Percentiles rank a stretch among this genome's conserved stretches.
Evolutionary conservation across 2,329 filamentous ascomycete genomes (phyloP).

Genomic region (Xylaria polymorpha): DNA sequence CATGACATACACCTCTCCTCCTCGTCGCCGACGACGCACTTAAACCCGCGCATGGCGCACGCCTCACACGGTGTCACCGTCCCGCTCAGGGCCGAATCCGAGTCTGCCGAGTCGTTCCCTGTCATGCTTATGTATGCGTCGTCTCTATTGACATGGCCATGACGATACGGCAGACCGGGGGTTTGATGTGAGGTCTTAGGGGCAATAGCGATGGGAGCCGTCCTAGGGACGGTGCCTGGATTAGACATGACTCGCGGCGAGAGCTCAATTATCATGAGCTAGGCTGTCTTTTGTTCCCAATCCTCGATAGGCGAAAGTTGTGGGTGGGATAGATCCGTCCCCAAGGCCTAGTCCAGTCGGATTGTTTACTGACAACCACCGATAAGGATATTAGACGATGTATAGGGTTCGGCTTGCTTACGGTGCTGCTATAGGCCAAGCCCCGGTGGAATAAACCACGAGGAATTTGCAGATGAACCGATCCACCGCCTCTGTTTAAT

Average conservation of each 20-base stretch:
- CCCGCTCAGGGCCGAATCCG: conserved; percentile 56
- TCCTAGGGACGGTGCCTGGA: conserved; percentile 65
- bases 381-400: conserved; percentile 29
- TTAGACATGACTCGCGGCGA: conserved; percentile 61
- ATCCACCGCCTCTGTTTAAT: conserved; percentile 30
- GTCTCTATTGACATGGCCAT: conserved; percentile 57
- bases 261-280: conserved; percentile 43
- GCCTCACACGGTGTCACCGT: conserved; percentile 73
- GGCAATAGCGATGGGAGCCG: conserved; percentile 74
- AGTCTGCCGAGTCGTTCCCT: conserved; percentile 65
- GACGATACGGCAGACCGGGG: conserved; percentile 55
- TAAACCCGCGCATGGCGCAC: conserved; percentile 77
- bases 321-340: conserved; percentile 35
- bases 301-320: conserved; percentile 33
- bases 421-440: conserved; percentile 18
- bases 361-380: conserved; percentile 21
- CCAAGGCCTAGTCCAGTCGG: conserved; percentile 15
- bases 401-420: conserved; percentile 33
- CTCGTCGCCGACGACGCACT: conserved; percentile 80
- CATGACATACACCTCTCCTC: conserved; percentile 80
- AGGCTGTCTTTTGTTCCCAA: conserved; percentile 23
- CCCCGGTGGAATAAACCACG: conserved; percentile 17
- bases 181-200: conserved; percentile 65
- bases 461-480: conserved; percentile 23
- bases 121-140: conserved; percentile 63